Percentiles rank a stretch among this genome's conserved stretches.
Evolutionary conservation across 2,329 filamentous ascomycete species (phyloP).

Genomic region (Atkinsonella texensis): DNA sequence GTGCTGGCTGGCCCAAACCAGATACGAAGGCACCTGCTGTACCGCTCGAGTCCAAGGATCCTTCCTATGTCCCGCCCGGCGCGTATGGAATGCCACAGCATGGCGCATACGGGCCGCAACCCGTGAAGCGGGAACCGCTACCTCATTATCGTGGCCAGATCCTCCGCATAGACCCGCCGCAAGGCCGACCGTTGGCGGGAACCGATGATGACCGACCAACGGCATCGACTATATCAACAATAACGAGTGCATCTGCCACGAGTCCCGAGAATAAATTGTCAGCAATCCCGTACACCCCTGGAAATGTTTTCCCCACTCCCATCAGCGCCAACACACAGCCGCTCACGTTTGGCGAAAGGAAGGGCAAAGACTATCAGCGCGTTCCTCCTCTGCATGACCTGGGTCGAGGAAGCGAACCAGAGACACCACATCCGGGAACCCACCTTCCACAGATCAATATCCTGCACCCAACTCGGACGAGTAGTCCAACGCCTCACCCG

Average conservation of each 20-base stretch:
- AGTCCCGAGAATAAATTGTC: constrained; percentile 54
- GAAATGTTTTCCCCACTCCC: constrained; percentile 49
- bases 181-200: constrained; percentile 40
- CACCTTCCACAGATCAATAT: constrained; percentile 46
- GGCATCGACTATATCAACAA: constrained; percentile 47
- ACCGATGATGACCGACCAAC: constrained; percentile 45
- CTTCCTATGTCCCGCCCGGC: constrained; percentile 46
- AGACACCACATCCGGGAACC: constrained; percentile 38
- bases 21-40: constrained; percentile 56
- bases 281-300: constrained; percentile 40
- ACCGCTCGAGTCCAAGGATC: constrained; percentile 75
- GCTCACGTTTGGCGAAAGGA: constrained; percentile 33
- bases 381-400: constrained; percentile 50
- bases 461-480: constrained; percentile 37
- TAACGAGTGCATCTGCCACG: constrained; percentile 43
- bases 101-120: constrained; percentile 23
- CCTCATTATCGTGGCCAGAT: constrained; percentile 49
- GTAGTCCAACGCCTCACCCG: constrained; percentile 30
- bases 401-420: constrained; percentile 38
- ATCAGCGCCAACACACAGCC: constrained; percentile 43
- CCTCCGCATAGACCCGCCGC: constrained; percentile 51
- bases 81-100: constrained; percentile 50
- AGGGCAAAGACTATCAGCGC: constrained; percentile 47
- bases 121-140: constrained; percentile 42
- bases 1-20: constrained; percentile 62